Evolutionary conservation across 371 early-diverging fungal genomes (phyloP).

Genomic region (Mortierella sp.): DNA sequence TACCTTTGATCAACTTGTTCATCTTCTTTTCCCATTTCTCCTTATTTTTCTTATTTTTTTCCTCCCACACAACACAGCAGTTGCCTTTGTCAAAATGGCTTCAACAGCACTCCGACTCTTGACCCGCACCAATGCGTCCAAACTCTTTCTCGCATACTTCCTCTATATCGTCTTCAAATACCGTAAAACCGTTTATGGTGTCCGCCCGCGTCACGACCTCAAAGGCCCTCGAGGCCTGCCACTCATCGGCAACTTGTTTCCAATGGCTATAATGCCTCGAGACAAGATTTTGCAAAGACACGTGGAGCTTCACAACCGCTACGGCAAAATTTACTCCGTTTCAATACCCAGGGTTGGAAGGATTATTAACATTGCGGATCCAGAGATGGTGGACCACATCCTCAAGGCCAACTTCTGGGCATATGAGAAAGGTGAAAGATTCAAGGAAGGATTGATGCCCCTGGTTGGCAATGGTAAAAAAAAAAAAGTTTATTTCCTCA

Average conservation of each 20-base stretch:
- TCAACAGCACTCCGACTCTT: background rate
- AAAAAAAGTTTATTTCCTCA: no score
- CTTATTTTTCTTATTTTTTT: no score
- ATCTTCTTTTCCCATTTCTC: no score
- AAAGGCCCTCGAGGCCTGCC: slow-evolving; percentile 34
- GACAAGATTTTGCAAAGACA: slow-evolving; percentile 25
- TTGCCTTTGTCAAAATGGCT: no score
- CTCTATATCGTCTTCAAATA: slow-evolving; percentile 34
- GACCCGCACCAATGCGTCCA: background rate
- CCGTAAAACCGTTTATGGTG: slow-evolving; percentile 22
- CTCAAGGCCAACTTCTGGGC: slow-evolving; percentile 49
- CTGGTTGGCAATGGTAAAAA: slow-evolving; percentile 32
- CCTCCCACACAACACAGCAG: no score
- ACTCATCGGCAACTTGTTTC: slow-evolving; percentile 27
- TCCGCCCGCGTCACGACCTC: slow-evolving; percentile 31
- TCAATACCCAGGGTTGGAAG: slow-evolving; percentile 26
- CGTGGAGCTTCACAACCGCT: slow-evolving; percentile 8
- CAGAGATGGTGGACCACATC: slow-evolving; percentile 45
- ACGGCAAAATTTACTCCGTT: slow-evolving; percentile 30
- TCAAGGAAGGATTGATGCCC: slow-evolving; percentile 17
- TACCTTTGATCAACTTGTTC: no score
- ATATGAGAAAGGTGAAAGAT: slow-evolving; percentile 46
- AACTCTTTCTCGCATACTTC: slow-evolving; percentile 8
- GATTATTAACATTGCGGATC: slow-evolving; percentile 31
- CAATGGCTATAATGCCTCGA: background rate